phyloP scores from a whole-genome alignment of 768 basidiomycete genomes.

The Lenzites betulinus region DNA sequence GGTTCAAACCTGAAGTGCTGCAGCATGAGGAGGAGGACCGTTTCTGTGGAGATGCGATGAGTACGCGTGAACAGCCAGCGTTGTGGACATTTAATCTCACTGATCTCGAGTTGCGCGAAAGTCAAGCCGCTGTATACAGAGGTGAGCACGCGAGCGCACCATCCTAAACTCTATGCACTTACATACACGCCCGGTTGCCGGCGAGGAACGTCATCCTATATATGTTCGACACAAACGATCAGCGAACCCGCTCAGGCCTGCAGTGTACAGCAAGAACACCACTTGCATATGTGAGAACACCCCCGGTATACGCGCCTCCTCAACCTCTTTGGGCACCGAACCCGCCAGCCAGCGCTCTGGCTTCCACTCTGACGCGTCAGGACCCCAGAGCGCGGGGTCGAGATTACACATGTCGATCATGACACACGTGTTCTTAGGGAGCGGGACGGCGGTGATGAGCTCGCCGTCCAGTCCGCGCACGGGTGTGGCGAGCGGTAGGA shows the following conservation, averaged over 20 bases:
- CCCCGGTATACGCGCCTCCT: constrained; percentile 21
- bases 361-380: constrained; percentile 22
- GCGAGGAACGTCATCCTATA: constrained; percentile 21
- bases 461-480: no score
- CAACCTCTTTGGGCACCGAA: constrained; percentile 17
- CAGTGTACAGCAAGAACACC: not conserved
- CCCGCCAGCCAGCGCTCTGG: constrained; percentile 28
- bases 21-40: constrained; percentile 16
- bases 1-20: constrained; percentile 22
- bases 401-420: constrained; percentile 14
- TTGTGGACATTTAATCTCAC: no score
- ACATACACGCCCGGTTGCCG: constrained; percentile 10
- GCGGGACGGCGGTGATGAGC: constrained; percentile 38
- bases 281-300: constrained; percentile 24
- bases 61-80: no score
- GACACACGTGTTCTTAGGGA: constrained; percentile 36
- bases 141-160: not conserved
- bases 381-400: constrained; percentile 20
- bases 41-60: constrained; percentile 11
- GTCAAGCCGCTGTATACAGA: not conserved
- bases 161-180: not conserved
- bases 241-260: not conserved
- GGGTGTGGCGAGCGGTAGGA: constrained; percentile 45
- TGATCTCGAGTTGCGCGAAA: no score
- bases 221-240: not conserved